Evolutionary conservation across 441 rosid species (phyloP).

Genomic region (Populus trichocarpa): DNA sequence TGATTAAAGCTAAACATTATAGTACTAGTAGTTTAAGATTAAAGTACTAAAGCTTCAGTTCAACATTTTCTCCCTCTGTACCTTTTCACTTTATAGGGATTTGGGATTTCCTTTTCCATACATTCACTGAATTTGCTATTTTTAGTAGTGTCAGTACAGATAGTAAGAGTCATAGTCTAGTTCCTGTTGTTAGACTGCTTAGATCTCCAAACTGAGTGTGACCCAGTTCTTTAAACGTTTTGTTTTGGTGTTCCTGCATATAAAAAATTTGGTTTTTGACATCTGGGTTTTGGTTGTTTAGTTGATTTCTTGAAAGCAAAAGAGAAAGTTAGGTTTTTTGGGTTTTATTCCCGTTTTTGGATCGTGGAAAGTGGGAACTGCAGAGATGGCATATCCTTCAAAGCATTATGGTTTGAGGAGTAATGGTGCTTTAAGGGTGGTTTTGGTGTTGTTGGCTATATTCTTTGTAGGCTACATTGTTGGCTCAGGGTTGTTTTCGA

Average conservation of each 20-base stretch:
- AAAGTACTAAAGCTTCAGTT: not conserved
- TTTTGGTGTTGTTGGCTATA: constrained; percentile 27
- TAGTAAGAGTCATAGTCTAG: constrained; percentile 7
- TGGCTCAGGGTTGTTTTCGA: constrained; percentile 27
- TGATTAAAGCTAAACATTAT: constrained; percentile 13
- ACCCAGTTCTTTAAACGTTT: constrained; percentile 23
- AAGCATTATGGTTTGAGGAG: constrained; percentile 16
- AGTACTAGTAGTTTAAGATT: not conserved
- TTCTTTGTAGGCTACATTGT: constrained; percentile 31
- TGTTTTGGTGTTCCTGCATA: not conserved
- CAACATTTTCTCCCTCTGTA: not conserved
- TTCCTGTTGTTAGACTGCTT: not conserved
- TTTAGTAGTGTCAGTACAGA: not conserved
- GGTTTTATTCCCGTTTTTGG: not conserved
- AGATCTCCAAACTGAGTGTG: not conserved
- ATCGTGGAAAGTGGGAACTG: not conserved
- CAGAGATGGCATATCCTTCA: constrained; percentile 30
- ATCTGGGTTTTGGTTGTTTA: not conserved
- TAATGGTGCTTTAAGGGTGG: constrained; percentile 28
- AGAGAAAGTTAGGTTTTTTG: constrained; percentile 8
- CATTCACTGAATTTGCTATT: not conserved
- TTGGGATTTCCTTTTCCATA: constrained; percentile 16
- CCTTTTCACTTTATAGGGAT: constrained; percentile 28
- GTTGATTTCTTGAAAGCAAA: not conserved
- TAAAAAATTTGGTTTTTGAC: not conserved